A percentile compares a stretch with the other conserved stretches of the same genome.
Evolutionary conservation across 306 rosid species (phyloP).

Genomic region (Delonix regia): DNA sequence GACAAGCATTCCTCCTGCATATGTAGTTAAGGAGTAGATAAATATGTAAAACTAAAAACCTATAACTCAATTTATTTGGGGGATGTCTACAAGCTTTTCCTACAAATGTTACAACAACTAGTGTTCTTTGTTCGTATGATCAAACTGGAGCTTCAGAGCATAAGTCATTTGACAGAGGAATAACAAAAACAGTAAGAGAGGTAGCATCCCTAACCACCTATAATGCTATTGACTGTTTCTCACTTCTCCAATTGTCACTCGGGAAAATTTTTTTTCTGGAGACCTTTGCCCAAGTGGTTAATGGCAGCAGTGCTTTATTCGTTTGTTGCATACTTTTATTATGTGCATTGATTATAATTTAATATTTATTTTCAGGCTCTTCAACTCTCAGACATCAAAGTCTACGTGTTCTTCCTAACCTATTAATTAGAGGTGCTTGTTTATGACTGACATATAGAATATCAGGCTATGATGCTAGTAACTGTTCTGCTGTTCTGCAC

Average conservation of each 20-base stretch:
- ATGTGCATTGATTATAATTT: neutral
- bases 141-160: neutral
- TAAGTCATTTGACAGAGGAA: neutral
- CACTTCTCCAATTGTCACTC: neutral
- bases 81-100: constrained; percentile 1
- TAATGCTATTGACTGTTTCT: neutral
- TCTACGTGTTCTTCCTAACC: neutral
- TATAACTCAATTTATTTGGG: neutral
- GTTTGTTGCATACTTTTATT: neutral
- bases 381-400: neutral
- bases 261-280: neutral
- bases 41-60: neutral
- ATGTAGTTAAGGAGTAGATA: neutral
- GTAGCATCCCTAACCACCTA: neutral
- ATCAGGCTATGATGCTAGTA: neutral
- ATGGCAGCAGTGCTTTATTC: neutral
- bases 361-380: neutral
- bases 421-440: neutral
- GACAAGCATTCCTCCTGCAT: neutral
- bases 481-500: neutral
- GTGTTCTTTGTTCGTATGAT: neutral
- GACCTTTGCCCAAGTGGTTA: neutral
- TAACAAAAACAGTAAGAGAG: neutral
- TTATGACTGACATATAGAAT: neutral
- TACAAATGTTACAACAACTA: neutral